Percentiles rank a stretch among this genome's conserved stretches.
Evolutionary conservation across 1,139 yeast species (phyloP).

Genomic region (Saccharomycopsis phalli): DNA sequence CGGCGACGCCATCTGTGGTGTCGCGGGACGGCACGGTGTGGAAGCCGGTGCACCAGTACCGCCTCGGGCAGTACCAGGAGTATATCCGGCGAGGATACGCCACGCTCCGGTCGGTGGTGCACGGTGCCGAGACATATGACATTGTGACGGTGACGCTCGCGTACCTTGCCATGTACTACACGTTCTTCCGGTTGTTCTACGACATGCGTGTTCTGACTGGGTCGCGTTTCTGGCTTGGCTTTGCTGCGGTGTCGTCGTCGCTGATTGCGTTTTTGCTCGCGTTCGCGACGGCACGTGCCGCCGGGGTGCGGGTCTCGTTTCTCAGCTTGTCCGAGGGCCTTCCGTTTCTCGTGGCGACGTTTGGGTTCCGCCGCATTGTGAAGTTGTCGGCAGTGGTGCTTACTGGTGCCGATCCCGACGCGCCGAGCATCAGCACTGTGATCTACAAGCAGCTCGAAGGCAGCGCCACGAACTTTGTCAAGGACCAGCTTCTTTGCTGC

Average conservation of each 20-base stretch:
- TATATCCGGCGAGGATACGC: slow-evolving; percentile 40
- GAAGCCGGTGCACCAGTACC: slow-evolving; percentile 59
- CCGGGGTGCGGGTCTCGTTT: slow-evolving; percentile 56
- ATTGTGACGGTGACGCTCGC: slow-evolving; percentile 73
- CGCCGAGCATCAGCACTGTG: slow-evolving; percentile 28
- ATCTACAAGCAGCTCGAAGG: slow-evolving; percentile 52
- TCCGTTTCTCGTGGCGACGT: slow-evolving; percentile 86
- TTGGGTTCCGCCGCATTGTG: slow-evolving; percentile 88
- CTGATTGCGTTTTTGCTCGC: slow-evolving; percentile 85
- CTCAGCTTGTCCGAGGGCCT: slow-evolving; percentile 82
- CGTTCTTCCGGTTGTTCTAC: slow-evolving; percentile 65
- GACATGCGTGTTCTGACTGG: slow-evolving; percentile 72
- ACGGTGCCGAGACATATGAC: slow-evolving; percentile 83
- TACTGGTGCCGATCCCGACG: slow-evolving; percentile 31
- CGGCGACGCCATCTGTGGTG: slow-evolving; percentile 27
- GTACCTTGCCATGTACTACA: slow-evolving; percentile 84
- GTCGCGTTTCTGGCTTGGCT: slow-evolving; percentile 83
- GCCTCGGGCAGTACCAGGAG: slow-evolving; percentile 56
- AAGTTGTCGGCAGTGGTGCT: slow-evolving; percentile 62
- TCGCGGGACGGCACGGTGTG: slow-evolving; percentile 43
- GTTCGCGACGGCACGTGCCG: slow-evolving; percentile 43
- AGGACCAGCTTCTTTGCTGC: slow-evolving; percentile 74
- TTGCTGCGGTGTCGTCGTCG: slow-evolving; percentile 73
- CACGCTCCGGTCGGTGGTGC: slow-evolving; percentile 45
- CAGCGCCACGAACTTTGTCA: slow-evolving; percentile 61